Evolutionary conservation across 108 stramenopile genomes (phyloP).

Genomic region (Conticribra guillardii): DNA sequence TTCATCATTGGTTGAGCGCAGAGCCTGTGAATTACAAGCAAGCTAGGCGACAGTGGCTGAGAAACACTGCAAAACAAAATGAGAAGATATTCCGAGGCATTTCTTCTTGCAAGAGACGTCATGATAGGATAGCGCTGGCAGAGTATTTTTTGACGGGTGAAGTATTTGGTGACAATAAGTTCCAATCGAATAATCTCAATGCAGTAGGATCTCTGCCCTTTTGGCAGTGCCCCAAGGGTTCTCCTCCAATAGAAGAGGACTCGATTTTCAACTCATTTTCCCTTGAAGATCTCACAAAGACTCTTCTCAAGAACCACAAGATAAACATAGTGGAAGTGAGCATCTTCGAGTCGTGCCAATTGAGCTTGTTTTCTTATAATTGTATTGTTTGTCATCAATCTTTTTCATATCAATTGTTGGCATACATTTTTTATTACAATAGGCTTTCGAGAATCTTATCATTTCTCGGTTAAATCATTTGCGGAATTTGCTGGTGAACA

Average conservation of each 20-base stretch:
- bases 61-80: background rate
- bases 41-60: constrained; percentile 4
- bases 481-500: background rate
- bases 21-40: background rate
- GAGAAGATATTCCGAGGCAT: background rate
- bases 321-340: background rate
- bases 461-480: background rate
- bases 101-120: constrained; percentile 8
- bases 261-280: constrained; percentile 3
- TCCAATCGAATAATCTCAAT: constrained; percentile 4
- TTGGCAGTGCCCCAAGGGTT: constrained; percentile 2
- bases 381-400: too few species aligned
- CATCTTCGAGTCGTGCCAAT: too few species aligned
- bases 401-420: too few species aligned
- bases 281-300: constrained; percentile 1
- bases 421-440: too few species aligned
- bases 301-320: constrained; percentile 1
- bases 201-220: constrained; percentile 6
- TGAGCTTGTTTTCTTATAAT: too few species aligned
- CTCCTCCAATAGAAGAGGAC: constrained; percentile 6
- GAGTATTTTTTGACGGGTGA: constrained; percentile 2
- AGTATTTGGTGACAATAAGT: constrained; percentile 2
- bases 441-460: too few species aligned
- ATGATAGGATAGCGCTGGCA: background rate
- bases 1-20: constrained; percentile 2